Base-by-base conservation (phyloP, 306 rosid species). In the Dicorynia guianensis region DNA sequence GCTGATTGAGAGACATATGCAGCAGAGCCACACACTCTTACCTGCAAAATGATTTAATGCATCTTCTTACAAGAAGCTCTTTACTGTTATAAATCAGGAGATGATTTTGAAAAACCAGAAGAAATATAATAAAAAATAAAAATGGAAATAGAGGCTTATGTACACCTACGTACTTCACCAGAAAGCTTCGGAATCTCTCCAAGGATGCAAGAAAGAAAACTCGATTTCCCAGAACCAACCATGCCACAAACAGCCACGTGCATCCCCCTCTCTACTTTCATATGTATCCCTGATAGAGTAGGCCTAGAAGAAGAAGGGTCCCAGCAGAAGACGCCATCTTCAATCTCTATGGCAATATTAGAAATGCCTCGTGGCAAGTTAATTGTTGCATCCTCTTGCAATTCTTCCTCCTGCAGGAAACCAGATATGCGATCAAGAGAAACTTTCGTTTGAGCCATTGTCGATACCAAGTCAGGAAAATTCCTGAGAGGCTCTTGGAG, bases 1-100 rank as follows among this genome's bases (percentile, higher is more conserved):
- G 98, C 97, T 15, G 97, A 89, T 81, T 93, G 98, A 48, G 98
- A 78, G 13, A 93, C 98, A 76, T 93, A 93, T 48, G 98, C 98
- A 68, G 88, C 80, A 79, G 90, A 85, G 42, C 97, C 98, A 63
- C 96, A 92, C 71, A 90, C 76, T 80, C 70, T 79, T 56, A 92
- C 97, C 96, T 92, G 87, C 78, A 68, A 79, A 80, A 56, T 72
- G 46, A 44, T 17, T 47, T 46, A 47, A 74, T 55, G 52, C 71
- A 63, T 77, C 70, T 49, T 25, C 30, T 55, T 49, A 75, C 39
- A 47, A 72, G 47, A 61, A 77, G 8, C 40, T 35, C 55, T 75
- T 46, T 48, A 60, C 56, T 71, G 11, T 34, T 20, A 74, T 19
- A 61, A 63, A 69, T 10, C 25, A 63, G n/a, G 33, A 71, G 18